Percentiles rank a stretch among this genome's conserved stretches.
Evolutionary conservation across 495 filamentous ascomycete species (phyloP).

Genomic region (Durotheca rogersii): DNA sequence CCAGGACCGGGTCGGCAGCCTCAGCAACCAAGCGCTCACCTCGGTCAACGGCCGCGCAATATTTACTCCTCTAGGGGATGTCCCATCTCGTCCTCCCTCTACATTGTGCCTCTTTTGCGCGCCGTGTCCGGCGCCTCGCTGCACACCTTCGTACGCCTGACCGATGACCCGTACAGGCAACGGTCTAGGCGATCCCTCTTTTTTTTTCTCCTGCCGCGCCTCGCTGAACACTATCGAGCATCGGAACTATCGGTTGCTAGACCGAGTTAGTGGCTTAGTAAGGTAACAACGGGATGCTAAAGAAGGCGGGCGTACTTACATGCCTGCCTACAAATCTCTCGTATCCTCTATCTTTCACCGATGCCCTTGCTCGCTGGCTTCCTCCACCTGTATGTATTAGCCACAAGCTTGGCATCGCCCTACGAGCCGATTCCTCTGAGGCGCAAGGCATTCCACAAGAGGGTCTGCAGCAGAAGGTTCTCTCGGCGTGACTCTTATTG

Average conservation of each 20-base stretch:
- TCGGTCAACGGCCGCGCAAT: background rate
- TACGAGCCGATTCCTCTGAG: slow-evolving; percentile 18
- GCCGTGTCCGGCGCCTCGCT: background rate
- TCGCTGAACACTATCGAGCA: too few relatives aligned
- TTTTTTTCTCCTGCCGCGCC: too few relatives aligned
- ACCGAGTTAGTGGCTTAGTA: background rate
- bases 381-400: background rate
- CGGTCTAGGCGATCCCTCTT: background rate
- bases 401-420: slow-evolving; percentile 5
- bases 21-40: background rate
- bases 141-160: background rate
- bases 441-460: slow-evolving; percentile 18
- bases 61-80: too few relatives aligned
- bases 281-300: background rate
- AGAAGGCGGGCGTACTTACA: too few relatives aligned
- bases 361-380: background rate
- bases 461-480: background rate
- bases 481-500: slow-evolving; percentile 17
- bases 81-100: too few relatives aligned
- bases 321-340: slow-evolving; percentile 1
- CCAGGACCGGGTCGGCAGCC: too few relatives aligned
- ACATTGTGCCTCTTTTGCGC: too few relatives aligned
- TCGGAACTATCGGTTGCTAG: background rate
- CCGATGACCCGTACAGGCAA: background rate
- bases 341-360: slow-evolving; percentile 7